These are phyloP conservation scores for Bromus sterilis DNA, from an alignment of 176 grass and related monocot genomes.

Conservation along the genomic window DNA sequence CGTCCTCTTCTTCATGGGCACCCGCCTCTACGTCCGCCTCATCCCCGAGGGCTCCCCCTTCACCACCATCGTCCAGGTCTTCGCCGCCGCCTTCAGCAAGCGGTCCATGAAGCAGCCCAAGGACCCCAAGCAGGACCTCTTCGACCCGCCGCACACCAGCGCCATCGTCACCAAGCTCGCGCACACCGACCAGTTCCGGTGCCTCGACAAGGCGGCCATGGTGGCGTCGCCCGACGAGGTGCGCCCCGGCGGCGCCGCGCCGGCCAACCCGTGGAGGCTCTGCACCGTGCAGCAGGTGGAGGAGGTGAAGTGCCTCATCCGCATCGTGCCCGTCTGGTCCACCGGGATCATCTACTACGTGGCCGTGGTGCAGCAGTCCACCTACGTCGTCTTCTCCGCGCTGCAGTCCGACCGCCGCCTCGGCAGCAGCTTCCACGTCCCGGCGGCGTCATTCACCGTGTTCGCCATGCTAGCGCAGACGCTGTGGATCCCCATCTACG, in stretches of 20 bases:
- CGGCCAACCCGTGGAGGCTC: constrained; percentile 51
- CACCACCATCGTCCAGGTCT: constrained; percentile 75
- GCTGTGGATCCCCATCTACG: constrained; percentile 88
- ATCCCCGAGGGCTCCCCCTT: constrained; percentile 71
- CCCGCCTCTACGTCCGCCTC: constrained; percentile 64
- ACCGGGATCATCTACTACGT: constrained; percentile 90
- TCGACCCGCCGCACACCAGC: constrained; percentile 77
- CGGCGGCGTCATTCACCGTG: constrained; percentile 80
- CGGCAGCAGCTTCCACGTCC: constrained; percentile 61
- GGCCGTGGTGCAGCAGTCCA: constrained; percentile 79
- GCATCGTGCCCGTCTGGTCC: constrained; percentile 78
- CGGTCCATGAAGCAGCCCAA: constrained; percentile 53
- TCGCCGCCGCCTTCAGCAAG: constrained; percentile 40
- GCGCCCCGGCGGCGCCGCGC: constrained; percentile 4
- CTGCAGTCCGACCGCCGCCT: constrained; percentile 84
- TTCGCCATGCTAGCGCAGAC: constrained; percentile 85
- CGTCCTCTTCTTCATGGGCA: constrained; percentile 83
- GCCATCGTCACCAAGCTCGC: constrained; percentile 52
- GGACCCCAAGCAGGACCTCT: constrained; percentile 75
- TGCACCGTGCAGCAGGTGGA: constrained; percentile 92
- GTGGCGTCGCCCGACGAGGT: constrained; percentile 42
- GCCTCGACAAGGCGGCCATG: constrained; percentile 84
- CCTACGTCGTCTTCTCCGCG: constrained; percentile 74
- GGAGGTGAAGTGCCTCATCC: constrained; percentile 82
- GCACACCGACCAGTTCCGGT: constrained; percentile 80